A percentile compares a stretch with the other conserved stretches of the same genome.
These are phyloP conservation scores for Nicotiana paniculata DNA, from an alignment of 257 asterid genomes.

Conservation along the genomic window DNA sequence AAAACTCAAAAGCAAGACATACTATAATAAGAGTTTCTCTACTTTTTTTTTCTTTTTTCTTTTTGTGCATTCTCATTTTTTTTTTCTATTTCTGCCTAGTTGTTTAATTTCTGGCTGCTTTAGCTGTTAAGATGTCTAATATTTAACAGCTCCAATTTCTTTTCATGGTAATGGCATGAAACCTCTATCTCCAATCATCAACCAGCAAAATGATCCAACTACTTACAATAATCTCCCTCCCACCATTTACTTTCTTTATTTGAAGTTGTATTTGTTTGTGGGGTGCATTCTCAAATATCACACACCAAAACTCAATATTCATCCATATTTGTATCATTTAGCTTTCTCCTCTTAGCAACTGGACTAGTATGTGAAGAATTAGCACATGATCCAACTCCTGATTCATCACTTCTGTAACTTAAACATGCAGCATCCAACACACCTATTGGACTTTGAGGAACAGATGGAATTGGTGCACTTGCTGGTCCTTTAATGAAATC, in stretches of 20 bases:
- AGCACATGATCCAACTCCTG: conserved; percentile 23
- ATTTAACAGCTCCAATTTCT: conserved; percentile 25
- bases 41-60: not conserved
- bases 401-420: conserved; percentile 31
- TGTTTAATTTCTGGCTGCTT: conserved; percentile 5
- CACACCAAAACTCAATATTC: conserved; percentile 5
- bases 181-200: conserved; percentile 6
- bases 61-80: not conserved
- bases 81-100: conserved; percentile 7
- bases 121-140: conserved; percentile 25
- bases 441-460: conserved; percentile 34
- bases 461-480: conserved; percentile 11
- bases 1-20: not conserved
- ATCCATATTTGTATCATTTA: conserved; percentile 1
- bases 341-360: conserved; percentile 30
- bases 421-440: conserved; percentile 41
- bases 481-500: conserved; percentile 10
- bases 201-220: conserved; percentile 8
- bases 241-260: not conserved
- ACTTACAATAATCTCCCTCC: not conserved
- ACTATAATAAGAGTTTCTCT: not conserved
- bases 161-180: not conserved
- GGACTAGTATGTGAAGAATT: conserved; percentile 26
- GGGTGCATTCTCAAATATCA: conserved; percentile 1
- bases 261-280: not conserved